Evolutionary conservation across 2,329 filamentous ascomycete species (phyloP).

Genomic region (Neurospora sp.): DNA sequence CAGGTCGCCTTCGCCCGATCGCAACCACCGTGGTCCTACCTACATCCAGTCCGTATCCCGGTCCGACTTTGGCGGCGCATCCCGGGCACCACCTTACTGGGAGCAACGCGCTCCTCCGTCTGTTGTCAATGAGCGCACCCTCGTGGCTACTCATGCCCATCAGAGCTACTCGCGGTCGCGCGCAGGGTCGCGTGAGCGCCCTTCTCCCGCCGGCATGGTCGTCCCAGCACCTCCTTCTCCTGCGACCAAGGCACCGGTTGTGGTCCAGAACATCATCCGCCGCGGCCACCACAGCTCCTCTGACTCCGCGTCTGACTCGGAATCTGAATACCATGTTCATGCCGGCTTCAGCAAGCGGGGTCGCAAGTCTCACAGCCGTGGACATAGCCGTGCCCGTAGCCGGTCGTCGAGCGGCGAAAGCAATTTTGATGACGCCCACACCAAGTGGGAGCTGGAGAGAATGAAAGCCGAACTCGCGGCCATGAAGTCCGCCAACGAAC

Average conservation of each 20-base stretch:
- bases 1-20: constrained; percentile 12
- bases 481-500: constrained; percentile 30
- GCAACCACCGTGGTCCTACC: constrained; percentile 25
- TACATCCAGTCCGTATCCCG: constrained; percentile 31
- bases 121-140: constrained; percentile 29
- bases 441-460: constrained; percentile 11
- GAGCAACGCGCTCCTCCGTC: not conserved
- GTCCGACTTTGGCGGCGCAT: not conserved
- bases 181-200: constrained; percentile 37
- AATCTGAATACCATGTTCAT: constrained; percentile 17
- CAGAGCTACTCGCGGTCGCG: constrained; percentile 31
- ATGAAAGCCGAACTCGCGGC: constrained; percentile 36
- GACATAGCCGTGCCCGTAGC: constrained; percentile 23
- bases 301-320: constrained; percentile 31
- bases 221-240: constrained; percentile 19
- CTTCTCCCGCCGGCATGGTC: constrained; percentile 25
- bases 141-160: constrained; percentile 31
- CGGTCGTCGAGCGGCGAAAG: constrained; percentile 18
- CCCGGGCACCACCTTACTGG: not conserved
- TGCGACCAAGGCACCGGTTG: constrained; percentile 31
- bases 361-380: constrained; percentile 22
- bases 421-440: constrained; percentile 21
- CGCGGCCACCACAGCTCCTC: constrained; percentile 30
- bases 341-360: constrained; percentile 18
- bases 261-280: constrained; percentile 49